Evolutionary conservation across 169 alveolate genomes (phyloP), one percentile per base, ranked within the genome.

Genomic region (Plasmodium sp.): DNA sequence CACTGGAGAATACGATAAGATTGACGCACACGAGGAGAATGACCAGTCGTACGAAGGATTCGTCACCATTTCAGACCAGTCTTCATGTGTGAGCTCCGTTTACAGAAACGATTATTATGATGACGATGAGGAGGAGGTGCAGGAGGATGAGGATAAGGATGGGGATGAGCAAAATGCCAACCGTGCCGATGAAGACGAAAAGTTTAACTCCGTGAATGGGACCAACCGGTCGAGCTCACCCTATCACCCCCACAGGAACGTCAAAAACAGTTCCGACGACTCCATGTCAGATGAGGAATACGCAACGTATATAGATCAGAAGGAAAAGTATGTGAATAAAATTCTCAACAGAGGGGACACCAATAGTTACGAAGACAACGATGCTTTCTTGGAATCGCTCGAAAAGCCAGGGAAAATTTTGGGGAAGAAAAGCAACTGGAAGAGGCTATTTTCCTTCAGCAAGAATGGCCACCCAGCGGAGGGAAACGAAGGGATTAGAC

Each of bases 21-120:
- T 51, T 43, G 27, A 86, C 16, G 45, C 33, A 39, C 56, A 51
- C 22, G 75, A 51, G 45, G 48, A 27, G 43, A 84, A 27, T 75
- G 81, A 75, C 9, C 80, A 86, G 31, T 86, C 93, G 9, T 39
- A 74, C 72, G 86, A 86, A n/a, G 81, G 93, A 27, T 86, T 77
- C 39, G 84, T 86, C 80, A 86, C 80, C 58, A 36, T 86, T n/a
- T 86, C 93, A 39, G 93, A 86, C 71, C 86, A 75, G n/a, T 75
- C 80, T 9, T 86, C 88, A 31, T 86, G 51, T 77, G 75, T 74
- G 34, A 43, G 86, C 80, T 86, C 93, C n/a, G 22, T 86, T 77
- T 86, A 75, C 62, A 74, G 27, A 75, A 75, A 39, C 31, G 48
- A 86, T 27, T 79, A 56, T 77, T 77, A 75, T 51, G 83, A 86